Evolutionary conservation across 139 green algal species (phyloP).

Genomic region (Picochlorum sp.): DNA sequence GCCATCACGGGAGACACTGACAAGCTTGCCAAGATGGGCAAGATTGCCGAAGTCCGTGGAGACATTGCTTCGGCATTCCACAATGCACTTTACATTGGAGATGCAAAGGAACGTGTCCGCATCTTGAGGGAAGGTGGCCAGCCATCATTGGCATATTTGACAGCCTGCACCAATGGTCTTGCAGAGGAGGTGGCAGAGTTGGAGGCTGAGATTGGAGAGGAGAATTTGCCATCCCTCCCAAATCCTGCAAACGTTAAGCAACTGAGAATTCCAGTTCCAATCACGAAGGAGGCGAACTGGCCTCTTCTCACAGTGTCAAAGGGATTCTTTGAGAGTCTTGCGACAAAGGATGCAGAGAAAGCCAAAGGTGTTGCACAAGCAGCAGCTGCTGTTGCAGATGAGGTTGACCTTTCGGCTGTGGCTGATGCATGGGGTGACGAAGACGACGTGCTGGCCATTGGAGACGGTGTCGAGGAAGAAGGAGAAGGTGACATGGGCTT

Average conservation of each 20-base stretch:
- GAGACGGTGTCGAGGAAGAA: constrained; percentile 26
- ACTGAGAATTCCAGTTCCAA: constrained; percentile 59
- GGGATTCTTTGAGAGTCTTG: constrained; percentile 91
- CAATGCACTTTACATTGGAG: constrained; percentile 94
- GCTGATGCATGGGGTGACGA: constrained; percentile 76
- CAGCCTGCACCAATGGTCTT: constrained; percentile 78
- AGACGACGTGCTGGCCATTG: constrained; percentile 46
- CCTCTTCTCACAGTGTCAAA: constrained; percentile 93
- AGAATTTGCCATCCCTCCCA: constrained; percentile 19
- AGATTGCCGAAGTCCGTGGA: constrained; percentile 92
- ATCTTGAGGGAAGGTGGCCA: constrained; percentile 91
- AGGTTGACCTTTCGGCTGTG: constrained; percentile 55
- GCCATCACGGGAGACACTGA: constrained; percentile 94
- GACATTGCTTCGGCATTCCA: constrained; percentile 96
- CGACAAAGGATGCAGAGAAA: constrained; percentile 49
- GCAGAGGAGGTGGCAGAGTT: constrained; percentile 57
- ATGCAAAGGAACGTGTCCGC: constrained; percentile 67
- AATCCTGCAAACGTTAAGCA: constrained; percentile 23
- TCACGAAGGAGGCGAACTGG: constrained; percentile 92
- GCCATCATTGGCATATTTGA: constrained; percentile 82
- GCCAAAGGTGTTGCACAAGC: constrained; percentile 14
- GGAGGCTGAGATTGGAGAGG: constrained; percentile 37
- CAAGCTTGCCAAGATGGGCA: constrained; percentile 94
- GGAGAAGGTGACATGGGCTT: constrained; percentile 20
- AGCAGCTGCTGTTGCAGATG: constrained; percentile 27